These are phyloP conservation scores for Ophidiomyces ophidiicola DNA, from an alignment of 2,329 filamentous ascomycete species.

Conservation along the genomic window DNA sequence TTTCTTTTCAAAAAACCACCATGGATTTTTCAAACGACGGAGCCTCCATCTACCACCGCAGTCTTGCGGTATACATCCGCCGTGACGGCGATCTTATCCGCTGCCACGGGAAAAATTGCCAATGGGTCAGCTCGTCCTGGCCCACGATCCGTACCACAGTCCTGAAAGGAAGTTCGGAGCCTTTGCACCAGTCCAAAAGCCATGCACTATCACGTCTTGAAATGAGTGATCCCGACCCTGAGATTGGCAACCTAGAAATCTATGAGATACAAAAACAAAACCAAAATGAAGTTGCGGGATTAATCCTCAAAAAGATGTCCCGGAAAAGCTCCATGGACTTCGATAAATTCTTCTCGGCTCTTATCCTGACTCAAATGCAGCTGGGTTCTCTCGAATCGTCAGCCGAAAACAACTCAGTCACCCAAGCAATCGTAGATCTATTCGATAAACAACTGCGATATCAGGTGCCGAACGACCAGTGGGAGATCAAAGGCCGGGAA, in stretches of 20 bases:
- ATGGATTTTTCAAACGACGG: constrained; percentile 8
- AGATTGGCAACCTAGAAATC: neutral
- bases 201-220: neutral
- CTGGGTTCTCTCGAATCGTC: neutral
- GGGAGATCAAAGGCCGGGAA: constrained; percentile 1
- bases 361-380: neutral
- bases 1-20: neutral
- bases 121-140: constrained; percentile 1
- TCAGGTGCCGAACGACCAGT: neutral
- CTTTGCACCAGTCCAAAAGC: neutral
- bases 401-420: neutral
- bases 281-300: neutral
- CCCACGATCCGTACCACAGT: neutral
- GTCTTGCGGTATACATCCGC: neutral
- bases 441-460: constrained; percentile 3
- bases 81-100: constrained; percentile 5
- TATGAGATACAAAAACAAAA: constrained; percentile 1
- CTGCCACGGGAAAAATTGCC: neutral
- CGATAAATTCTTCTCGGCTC: constrained; percentile 2
- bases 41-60: constrained; percentile 3
- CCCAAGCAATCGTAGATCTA: neutral
- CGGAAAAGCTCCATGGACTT: neutral
- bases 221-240: neutral
- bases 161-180: neutral
- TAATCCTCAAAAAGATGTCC: neutral